These are phyloP conservation scores for Lachancea cidri DNA, from an alignment of 805 yeast genomes.

Conservation along the genomic window DNA sequence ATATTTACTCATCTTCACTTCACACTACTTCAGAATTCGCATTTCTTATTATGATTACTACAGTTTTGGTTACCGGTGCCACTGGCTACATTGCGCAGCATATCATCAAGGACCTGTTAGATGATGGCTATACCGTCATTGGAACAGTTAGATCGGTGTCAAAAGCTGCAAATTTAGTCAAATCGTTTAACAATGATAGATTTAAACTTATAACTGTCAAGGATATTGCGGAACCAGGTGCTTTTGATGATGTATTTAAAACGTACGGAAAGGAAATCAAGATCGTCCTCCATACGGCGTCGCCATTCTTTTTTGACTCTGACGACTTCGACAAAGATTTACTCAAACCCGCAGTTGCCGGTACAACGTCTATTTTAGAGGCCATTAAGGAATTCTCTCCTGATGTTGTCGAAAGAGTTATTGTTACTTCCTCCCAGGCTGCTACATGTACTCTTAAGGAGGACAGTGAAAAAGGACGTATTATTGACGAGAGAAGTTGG, in stretches of 20 bases:
- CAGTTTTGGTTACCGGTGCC: constrained; percentile 33
- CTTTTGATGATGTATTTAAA: constrained; percentile 42
- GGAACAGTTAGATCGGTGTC: constrained; percentile 45
- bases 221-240: constrained; percentile 34
- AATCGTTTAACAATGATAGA: constrained; percentile 28
- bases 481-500: constrained; percentile 35
- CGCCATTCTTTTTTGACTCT: constrained; percentile 36
- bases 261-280: constrained; percentile 37
- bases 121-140: constrained; percentile 38
- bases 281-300: constrained; percentile 47
- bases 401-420: constrained; percentile 40
- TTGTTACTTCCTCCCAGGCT: constrained; percentile 52
- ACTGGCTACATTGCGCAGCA: constrained; percentile 49
- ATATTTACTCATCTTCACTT: too few species aligned
- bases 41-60: background rate
- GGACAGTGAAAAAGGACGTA: constrained; percentile 14
- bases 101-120: constrained; percentile 38
- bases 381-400: constrained; percentile 41
- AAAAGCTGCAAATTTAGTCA: constrained; percentile 38
- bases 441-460: constrained; percentile 35
- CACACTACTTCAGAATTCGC: too few species aligned
- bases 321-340: constrained; percentile 44
- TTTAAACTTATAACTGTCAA: constrained; percentile 32
- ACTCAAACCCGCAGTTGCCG: constrained; percentile 49
- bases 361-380: constrained; percentile 43